These are phyloP conservation scores for Stenogyne calaminthoides DNA, from an alignment of 305 asterid genomes.

Conservation along the genomic window DNA sequence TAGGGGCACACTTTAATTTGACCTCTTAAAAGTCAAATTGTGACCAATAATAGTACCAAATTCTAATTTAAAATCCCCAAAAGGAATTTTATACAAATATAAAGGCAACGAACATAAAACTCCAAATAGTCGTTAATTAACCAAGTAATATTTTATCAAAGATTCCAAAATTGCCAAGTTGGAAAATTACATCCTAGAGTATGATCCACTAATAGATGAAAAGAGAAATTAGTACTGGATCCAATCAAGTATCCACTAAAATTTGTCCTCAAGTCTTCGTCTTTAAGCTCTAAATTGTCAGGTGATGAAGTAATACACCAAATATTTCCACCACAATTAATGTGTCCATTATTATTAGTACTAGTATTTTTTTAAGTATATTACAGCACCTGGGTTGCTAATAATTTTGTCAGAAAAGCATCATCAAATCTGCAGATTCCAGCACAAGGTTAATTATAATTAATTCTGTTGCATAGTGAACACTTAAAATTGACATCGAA, in stretches of 20 bases:
- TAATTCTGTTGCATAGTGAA: background rate
- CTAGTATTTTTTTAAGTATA: background rate
- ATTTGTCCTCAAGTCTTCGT: conserved; percentile 53
- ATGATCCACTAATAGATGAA: conserved; percentile 25
- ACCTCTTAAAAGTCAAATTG: background rate
- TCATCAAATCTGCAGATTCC: conserved; percentile 48
- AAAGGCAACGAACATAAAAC: background rate
- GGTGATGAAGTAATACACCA: conserved; percentile 37
- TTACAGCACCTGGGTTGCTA: conserved; percentile 27
- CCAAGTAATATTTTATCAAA: background rate
- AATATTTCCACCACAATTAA: conserved; percentile 44
- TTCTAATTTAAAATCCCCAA: background rate
- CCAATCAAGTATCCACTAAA: conserved; percentile 52
- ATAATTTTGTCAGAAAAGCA: conserved; percentile 43
- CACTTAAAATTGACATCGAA: conserved; percentile 13
- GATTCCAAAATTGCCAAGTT: background rate
- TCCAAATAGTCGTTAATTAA: background rate
- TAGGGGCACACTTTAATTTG: background rate
- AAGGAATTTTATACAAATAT: background rate
- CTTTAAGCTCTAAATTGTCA: conserved; percentile 43
- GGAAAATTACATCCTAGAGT: background rate
- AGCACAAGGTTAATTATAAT: conserved; percentile 18
- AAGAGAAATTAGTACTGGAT: conserved; percentile 34
- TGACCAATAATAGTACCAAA: background rate
- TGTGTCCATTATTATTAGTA: background rate